Evolutionary conservation across 2,329 filamentous ascomycete genomes (phyloP).

Genomic region (Diaporthe vaccinii): DNA sequence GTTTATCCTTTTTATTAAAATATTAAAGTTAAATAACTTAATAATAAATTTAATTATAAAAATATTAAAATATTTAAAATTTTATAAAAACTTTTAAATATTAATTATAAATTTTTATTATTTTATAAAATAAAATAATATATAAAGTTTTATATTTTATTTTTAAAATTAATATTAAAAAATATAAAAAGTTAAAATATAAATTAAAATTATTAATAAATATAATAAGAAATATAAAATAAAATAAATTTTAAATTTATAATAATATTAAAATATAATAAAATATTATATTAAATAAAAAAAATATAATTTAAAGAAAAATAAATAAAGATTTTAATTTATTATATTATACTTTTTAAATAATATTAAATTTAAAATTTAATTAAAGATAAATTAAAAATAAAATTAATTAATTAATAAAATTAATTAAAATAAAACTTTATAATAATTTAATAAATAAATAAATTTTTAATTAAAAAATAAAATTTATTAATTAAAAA

Average conservation of each 20-base stretch:
- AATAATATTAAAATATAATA: background rate
- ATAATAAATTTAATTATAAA: no score
- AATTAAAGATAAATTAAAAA: background rate
- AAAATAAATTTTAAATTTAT: background rate
- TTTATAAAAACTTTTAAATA: no score
- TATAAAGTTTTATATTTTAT: background rate
- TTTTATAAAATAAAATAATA: no score
- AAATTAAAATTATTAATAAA: no score
- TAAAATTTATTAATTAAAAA: background rate
- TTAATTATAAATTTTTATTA: no score
- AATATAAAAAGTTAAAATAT: constrained; percentile 1
- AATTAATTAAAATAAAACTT: background rate
- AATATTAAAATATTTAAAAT: no score
- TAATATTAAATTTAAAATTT: background rate
- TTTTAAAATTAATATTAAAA: background rate
- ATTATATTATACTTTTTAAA: background rate
- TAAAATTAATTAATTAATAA: no score
- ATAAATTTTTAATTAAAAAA: no score
- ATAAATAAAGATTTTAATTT: background rate
- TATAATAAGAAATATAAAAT: no score
- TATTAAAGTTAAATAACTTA: no score
- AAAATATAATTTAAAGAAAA: background rate
- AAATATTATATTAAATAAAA: background rate
- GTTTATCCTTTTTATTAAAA: no score
- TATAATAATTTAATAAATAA: background rate